These are phyloP conservation scores for Oryza glaberrima DNA, from an alignment of 176 grass and related monocot genomes.

Conservation along the genomic window DNA sequence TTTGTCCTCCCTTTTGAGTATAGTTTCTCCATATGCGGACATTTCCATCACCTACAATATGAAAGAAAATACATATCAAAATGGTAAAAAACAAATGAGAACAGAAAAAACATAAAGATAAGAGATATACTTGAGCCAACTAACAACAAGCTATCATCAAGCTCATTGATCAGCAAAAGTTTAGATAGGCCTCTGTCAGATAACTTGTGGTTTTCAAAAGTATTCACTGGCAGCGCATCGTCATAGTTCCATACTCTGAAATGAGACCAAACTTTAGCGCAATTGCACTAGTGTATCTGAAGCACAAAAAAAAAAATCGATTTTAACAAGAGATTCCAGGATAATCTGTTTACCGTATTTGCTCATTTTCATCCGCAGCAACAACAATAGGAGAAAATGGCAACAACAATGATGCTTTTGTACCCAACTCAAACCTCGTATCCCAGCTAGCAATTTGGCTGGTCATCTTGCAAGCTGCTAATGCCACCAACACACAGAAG, in stretches of 20 bases:
- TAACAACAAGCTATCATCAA: constrained; percentile 96
- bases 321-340: neutral
- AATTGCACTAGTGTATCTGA: constrained; percentile 23
- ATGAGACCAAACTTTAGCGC: constrained; percentile 47
- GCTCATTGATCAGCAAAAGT: constrained; percentile 89
- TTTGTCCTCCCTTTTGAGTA: constrained; percentile 67
- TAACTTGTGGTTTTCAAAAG: constrained; percentile 82
- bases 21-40: constrained; percentile 93
- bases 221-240: constrained; percentile 68
- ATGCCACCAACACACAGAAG: constrained; percentile 30
- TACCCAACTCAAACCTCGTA: constrained; percentile 86
- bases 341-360: constrained; percentile 65
- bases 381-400: constrained; percentile 87
- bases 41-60: constrained; percentile 87
- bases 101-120: constrained; percentile 17
- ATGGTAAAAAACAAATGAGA: constrained; percentile 22
- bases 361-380: constrained; percentile 94
- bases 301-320: neutral
- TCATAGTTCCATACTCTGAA: constrained; percentile 95
- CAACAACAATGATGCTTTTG: constrained; percentile 75
- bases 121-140: constrained; percentile 78
- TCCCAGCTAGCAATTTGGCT: constrained; percentile 98
- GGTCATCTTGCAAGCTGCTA: constrained; percentile 82
- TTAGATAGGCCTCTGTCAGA: constrained; percentile 90
- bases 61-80: constrained; percentile 28